These are phyloP conservation scores for Claviceps lovelessii DNA, from an alignment of 2,329 filamentous ascomycete species.

Conservation along the genomic window DNA sequence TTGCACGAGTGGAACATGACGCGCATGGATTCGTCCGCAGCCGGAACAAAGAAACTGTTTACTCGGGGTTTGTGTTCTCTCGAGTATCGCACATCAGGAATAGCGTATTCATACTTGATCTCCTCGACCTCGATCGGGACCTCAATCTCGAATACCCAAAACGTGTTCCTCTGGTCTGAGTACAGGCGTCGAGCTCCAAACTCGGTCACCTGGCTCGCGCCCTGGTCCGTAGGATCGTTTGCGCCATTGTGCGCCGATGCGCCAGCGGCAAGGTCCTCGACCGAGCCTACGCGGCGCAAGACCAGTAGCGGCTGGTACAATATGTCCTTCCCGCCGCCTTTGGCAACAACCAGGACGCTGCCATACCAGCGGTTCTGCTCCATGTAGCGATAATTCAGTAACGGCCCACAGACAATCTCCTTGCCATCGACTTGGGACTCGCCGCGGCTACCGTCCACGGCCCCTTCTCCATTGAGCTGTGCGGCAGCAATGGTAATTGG, in stretches of 20 bases:
- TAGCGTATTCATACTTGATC: slow-evolving; percentile 63
- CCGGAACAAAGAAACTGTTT: slow-evolving; percentile 77
- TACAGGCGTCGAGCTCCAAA: slow-evolving; percentile 37
- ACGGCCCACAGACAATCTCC: slow-evolving; percentile 55
- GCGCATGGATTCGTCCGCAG: slow-evolving; percentile 75
- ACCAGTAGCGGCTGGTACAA: slow-evolving; percentile 44
- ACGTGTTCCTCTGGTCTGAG: slow-evolving; percentile 58
- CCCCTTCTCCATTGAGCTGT: slow-evolving; percentile 2
- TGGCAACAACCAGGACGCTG: slow-evolving; percentile 71
- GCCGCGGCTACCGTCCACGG: slow-evolving; percentile 4
- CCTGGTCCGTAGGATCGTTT: slow-evolving; percentile 10
- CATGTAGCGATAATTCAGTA: slow-evolving; percentile 68
- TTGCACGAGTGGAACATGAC: slow-evolving; percentile 99
- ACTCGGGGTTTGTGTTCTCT: slow-evolving; percentile 38
- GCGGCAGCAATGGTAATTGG: slow-evolving; percentile 35
- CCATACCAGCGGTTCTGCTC: slow-evolving; percentile 64
- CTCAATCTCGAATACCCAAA: slow-evolving; percentile 80
- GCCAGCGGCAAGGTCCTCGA: slow-evolving; percentile 6
- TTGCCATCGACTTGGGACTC: slow-evolving; percentile 16
- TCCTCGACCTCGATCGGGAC: slow-evolving; percentile 60
- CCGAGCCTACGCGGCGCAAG: slow-evolving; percentile 29
- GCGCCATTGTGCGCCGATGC: slow-evolving; percentile 15
- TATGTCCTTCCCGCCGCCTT: slow-evolving; percentile 49
- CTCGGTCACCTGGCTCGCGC: slow-evolving; percentile 28
- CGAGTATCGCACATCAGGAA: slow-evolving; percentile 50